Evolutionary conservation across 345 rosid genomes (phyloP).

Genomic region (Nephelium lappaceum): DNA sequence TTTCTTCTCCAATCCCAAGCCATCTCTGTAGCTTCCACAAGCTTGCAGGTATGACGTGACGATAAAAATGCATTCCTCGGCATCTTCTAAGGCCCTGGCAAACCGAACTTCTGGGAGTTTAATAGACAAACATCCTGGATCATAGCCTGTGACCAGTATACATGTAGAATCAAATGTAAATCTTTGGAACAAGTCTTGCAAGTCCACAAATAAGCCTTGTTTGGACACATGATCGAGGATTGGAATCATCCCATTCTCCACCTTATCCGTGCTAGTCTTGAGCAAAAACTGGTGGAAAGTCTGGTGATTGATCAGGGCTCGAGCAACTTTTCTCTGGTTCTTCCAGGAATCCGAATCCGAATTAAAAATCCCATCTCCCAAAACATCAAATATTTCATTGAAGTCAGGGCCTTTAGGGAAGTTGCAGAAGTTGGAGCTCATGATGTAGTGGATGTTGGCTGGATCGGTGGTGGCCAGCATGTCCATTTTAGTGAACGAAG

Average conservation of each 20-base stretch:
- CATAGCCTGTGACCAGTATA: slow-evolving; percentile 46
- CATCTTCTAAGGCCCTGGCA: slow-evolving; percentile 40
- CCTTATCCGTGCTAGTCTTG: slow-evolving; percentile 23
- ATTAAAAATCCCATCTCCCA: slow-evolving; percentile 49
- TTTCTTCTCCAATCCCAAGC: slow-evolving; percentile 45
- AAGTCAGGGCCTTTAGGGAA: slow-evolving; percentile 64
- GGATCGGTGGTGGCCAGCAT: slow-evolving; percentile 52
- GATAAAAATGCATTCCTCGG: slow-evolving; percentile 29
- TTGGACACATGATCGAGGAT: slow-evolving; percentile 29
- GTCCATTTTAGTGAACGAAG: slow-evolving; percentile 37
- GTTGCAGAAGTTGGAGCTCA: slow-evolving; percentile 57
- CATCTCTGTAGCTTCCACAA: slow-evolving; percentile 41
- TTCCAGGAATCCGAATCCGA: slow-evolving; percentile 39
- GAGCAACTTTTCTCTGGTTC: slow-evolving; percentile 34
- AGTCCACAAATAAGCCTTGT: too few species aligned
- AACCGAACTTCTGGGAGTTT: slow-evolving; percentile 37
- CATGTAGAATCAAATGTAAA: slow-evolving; percentile 50
- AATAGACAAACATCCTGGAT: slow-evolving; percentile 46
- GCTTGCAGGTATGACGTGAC: slow-evolving; percentile 18
- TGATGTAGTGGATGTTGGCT: slow-evolving; percentile 52
- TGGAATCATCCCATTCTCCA: slow-evolving; percentile 39
- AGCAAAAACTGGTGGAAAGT: slow-evolving; percentile 33
- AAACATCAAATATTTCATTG: slow-evolving; percentile 49
- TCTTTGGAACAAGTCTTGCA: slow-evolving; percentile 7
- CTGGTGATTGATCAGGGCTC: slow-evolving; percentile 24